Percentiles rank a stretch among this genome's conserved stretches.
Evolutionary conservation across 164 flowering plant genomes (phyloP).

Genomic region (Chimonanthus salicifolius): DNA sequence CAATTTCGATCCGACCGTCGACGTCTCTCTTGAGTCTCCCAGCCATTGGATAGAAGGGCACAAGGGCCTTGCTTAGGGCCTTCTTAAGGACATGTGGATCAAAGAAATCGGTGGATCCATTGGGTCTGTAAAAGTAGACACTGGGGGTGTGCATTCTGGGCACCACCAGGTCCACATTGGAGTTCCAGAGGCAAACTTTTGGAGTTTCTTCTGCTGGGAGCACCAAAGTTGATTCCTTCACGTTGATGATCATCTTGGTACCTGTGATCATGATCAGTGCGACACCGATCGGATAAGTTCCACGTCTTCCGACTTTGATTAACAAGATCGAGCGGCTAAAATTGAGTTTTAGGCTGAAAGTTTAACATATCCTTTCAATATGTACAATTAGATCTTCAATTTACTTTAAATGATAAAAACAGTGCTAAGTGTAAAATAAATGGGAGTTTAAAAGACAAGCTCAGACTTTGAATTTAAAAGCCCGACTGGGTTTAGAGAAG

Average conservation of each 20-base stretch:
- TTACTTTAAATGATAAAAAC: too few species aligned
- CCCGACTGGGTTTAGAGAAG: too few species aligned
- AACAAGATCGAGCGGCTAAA: too few species aligned
- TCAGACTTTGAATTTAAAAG: too few species aligned
- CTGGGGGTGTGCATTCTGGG: slow-evolving; percentile 11
- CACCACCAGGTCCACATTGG: slow-evolving; percentile 14
- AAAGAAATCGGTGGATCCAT: slow-evolving; percentile 5
- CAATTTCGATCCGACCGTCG: slow-evolving; percentile 45
- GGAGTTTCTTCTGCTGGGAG: slow-evolving; percentile 14
- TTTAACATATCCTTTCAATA: too few species aligned
- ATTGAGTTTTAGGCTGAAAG: too few species aligned
- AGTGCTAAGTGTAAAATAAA: too few species aligned
- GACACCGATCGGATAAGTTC: too few species aligned
- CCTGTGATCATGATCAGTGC: not conserved
- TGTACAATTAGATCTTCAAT: too few species aligned
- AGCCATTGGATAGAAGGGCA: slow-evolving; percentile 55
- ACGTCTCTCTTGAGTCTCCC: slow-evolving; percentile 36
- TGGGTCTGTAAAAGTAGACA: slow-evolving; percentile 9
- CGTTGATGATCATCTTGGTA: not conserved
- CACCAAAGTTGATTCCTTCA: slow-evolving; percentile 7
- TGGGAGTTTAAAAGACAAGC: too few species aligned
- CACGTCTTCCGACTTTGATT: too few species aligned
- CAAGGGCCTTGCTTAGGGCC: slow-evolving; percentile 39
- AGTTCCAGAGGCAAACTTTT: slow-evolving; percentile 5
- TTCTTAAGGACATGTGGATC: slow-evolving; percentile 23